Percentiles rank a stretch among this genome's conserved stretches.
phyloP scores from a whole-genome alignment of 192 early-diverging fungal species.

The Gaertneriomyces sp. region DNA sequence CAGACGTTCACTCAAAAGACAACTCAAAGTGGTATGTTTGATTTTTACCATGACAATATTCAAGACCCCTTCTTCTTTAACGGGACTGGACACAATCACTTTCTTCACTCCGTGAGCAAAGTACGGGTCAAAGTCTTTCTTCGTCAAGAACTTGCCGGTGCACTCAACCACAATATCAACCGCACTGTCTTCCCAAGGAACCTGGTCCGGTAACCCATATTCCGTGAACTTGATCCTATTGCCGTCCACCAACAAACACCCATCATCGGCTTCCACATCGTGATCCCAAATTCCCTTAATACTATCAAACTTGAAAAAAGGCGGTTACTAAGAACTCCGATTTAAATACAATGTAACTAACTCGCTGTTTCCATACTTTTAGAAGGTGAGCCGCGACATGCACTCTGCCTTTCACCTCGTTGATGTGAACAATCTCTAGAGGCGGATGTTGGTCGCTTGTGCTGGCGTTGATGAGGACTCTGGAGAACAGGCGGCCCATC shows the following conservation, averaged over 20 bases:
- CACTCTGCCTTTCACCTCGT: slow-evolving; percentile 15
- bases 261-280: slow-evolving; percentile 1
- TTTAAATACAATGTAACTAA: neutral
- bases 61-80: slow-evolving; percentile 25
- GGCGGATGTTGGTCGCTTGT: neutral
- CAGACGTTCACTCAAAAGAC: neutral
- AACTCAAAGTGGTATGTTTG: neutral
- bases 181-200: slow-evolving; percentile 15
- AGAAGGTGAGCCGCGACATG: slow-evolving; percentile 15
- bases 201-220: neutral
- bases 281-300: slow-evolving; percentile 18
- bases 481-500: slow-evolving; percentile 15
- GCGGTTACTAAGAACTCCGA: neutral
- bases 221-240: slow-evolving; percentile 15
- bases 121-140: slow-evolving; percentile 5
- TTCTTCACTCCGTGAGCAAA: slow-evolving; percentile 16
- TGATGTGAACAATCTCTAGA: slow-evolving; percentile 16
- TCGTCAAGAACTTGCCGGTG: slow-evolving; percentile 20
- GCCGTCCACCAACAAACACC: slow-evolving; percentile 3
- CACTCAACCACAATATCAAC: slow-evolving; percentile 25
- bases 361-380: slow-evolving; percentile 2
- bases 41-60: slow-evolving; percentile 27
- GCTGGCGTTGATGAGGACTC: slow-evolving; percentile 8
- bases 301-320: slow-evolving; percentile 15
- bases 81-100: slow-evolving; percentile 23